Conservation (phyloP, 192 early-diverging fungal species). For the Mortierella antarctica region DNA sequence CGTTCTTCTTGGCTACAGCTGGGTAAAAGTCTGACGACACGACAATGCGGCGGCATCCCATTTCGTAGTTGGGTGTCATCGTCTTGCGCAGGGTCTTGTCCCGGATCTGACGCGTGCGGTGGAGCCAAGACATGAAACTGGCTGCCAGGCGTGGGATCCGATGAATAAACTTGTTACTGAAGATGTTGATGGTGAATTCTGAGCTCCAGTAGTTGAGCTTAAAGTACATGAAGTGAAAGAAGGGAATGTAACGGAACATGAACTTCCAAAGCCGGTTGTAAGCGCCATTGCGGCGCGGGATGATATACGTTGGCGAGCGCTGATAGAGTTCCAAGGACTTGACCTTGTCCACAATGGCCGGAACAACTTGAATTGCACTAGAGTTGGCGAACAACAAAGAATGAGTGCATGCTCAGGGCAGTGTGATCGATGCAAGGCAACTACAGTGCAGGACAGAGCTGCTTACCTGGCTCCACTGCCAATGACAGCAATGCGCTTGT, state of each 20-base stretch:
- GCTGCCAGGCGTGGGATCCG: conserved; percentile 17
- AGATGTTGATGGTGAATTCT: conserved; percentile 37
- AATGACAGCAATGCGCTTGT: conserved; percentile 59
- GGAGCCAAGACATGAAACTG: conserved; percentile 23
- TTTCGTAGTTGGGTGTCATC: conserved; percentile 59
- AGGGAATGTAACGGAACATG: conserved; percentile 57
- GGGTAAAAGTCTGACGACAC: conserved; percentile 50
- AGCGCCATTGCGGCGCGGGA: conserved; percentile 41
- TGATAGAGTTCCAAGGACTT: conserved; percentile 57
- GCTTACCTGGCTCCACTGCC: conserved; percentile 62
- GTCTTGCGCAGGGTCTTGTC: conserved; percentile 39
- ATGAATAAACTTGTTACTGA: conserved; percentile 43
- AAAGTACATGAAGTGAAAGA: conserved; percentile 42
- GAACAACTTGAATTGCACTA: conserved; percentile 63
- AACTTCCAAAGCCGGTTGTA: conserved; percentile 49
- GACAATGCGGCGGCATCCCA: conserved; percentile 57
- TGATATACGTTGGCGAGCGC: conserved; percentile 61
- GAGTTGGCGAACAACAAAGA: not conserved
- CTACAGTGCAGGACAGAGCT: not conserved
- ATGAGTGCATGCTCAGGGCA: not conserved
- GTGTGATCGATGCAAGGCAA: not conserved
- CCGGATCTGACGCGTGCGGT: conserved; percentile 31
- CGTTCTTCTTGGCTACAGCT: conserved; percentile 40
- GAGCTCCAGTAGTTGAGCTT: conserved; percentile 49
- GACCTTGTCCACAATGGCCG: conserved; percentile 56